phyloP scores from a whole-genome alignment of 192 early-diverging fungal genomes.

The Backusella australiensis region DNA sequence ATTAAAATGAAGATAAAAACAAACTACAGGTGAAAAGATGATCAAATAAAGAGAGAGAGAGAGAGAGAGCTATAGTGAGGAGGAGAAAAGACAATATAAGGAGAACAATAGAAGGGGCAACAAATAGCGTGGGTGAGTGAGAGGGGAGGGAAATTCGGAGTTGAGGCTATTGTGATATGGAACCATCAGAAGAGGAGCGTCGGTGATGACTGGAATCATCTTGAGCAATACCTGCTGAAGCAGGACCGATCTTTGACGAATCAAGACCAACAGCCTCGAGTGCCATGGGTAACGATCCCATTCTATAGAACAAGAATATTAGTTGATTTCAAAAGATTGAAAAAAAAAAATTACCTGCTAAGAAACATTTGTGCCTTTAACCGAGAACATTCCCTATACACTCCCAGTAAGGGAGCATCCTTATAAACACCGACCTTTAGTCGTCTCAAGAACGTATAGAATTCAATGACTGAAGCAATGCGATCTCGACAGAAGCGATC shows the following conservation, averaged over 20 bases:
- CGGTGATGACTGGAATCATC: neutral
- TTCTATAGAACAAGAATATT: neutral
- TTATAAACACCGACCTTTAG: slow-evolving; percentile 79
- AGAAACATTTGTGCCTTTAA: slow-evolving; percentile 84
- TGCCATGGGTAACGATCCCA: neutral
- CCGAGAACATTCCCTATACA: slow-evolving; percentile 78
- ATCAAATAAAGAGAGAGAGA: neutral
- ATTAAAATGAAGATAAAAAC: neutral
- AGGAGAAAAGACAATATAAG: neutral
- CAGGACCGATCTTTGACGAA: neutral
- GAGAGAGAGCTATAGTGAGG: neutral
- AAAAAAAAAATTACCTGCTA: slow-evolving; percentile 3
- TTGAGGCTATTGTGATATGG: neutral
- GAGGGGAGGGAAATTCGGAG: neutral
- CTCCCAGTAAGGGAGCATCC: slow-evolving; percentile 60
- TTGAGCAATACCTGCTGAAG: slow-evolving; percentile 7
- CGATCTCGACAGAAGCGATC: slow-evolving; percentile 83
- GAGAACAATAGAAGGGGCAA: neutral
- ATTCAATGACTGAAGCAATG: slow-evolving; percentile 85
- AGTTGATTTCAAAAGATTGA: neutral
- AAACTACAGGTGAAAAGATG: neutral
- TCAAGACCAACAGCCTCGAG: neutral
- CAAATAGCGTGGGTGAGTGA: neutral
- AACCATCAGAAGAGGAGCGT: neutral
- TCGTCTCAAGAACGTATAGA: slow-evolving; percentile 85